Conservation (phyloP, 2,329 filamentous ascomycete genomes). For the Colletotrichum endophyticum region DNA sequence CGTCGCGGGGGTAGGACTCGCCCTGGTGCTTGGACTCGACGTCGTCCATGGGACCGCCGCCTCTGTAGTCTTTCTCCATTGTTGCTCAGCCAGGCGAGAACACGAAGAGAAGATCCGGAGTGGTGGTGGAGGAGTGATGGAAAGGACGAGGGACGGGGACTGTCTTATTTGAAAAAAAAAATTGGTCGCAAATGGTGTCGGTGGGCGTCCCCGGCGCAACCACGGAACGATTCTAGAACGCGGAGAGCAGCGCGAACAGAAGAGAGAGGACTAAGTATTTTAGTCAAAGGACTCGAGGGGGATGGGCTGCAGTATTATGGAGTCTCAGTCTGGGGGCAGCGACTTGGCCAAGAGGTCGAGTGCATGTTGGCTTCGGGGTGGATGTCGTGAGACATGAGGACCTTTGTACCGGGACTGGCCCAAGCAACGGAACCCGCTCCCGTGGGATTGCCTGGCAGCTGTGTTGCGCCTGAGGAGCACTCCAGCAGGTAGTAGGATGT, state of each 20-base stretch:
- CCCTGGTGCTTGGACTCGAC: conserved; percentile 27
- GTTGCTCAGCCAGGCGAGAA: not conserved
- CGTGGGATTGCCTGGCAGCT: not conserved
- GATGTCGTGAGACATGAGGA: not conserved
- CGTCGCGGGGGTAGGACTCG: conserved; percentile 19
- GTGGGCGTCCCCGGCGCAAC: conserved; percentile 13
- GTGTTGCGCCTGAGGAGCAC: not conserved
- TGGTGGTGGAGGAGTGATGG: not conserved
- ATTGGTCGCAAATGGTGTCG: not conserved
- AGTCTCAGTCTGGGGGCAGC: not conserved
- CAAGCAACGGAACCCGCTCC: not conserved
- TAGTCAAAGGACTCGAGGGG: not conserved
- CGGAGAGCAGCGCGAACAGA: not conserved
- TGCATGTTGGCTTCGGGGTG: not conserved
- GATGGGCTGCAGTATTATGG: conserved; percentile 3
- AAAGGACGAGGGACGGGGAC: not conserved
- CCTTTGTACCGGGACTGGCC: not conserved
- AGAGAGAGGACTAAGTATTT: not conserved
- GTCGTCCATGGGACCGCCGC: conserved; percentile 14
- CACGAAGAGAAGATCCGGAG: not conserved
- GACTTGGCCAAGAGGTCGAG: not conserved
- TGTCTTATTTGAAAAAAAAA: not conserved
- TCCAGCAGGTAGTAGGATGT: not conserved
- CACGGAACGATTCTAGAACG: conserved; percentile 6
- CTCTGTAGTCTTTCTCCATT: conserved; percentile 18